These are phyloP conservation scores for Clonostachys sp. DNA, from an alignment of 2,329 filamentous ascomycete species.

Conservation along the genomic window DNA sequence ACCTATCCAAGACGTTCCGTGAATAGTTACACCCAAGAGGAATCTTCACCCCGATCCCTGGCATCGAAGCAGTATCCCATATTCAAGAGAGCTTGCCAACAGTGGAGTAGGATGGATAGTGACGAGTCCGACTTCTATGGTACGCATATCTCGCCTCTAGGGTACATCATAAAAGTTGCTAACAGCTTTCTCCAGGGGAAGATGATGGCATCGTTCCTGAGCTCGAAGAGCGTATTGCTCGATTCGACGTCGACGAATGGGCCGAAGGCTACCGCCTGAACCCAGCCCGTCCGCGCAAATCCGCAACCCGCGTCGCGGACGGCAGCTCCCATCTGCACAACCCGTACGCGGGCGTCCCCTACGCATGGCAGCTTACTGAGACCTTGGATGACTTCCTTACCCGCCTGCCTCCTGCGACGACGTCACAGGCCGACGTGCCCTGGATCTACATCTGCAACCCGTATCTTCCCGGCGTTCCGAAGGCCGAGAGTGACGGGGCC, in stretches of 20 bases:
- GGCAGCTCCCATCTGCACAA: conserved; percentile 38
- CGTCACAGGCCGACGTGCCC: conserved; percentile 38
- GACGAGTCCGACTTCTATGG: conserved; percentile 56
- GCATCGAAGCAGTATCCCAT: too few relatives aligned
- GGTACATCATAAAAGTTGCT: neutral
- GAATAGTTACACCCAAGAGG: too few relatives aligned
- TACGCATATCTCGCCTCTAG: conserved; percentile 13
- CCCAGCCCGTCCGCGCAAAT: conserved; percentile 16
- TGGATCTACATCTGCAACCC: conserved; percentile 77
- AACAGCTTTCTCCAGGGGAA: conserved; percentile 33
- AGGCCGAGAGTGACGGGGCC: conserved; percentile 18
- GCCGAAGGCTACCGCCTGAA: conserved; percentile 12
- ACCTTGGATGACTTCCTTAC: conserved; percentile 59
- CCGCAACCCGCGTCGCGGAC: conserved; percentile 17
- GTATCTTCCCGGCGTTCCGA: conserved; percentile 32
- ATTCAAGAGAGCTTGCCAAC: too few relatives aligned
- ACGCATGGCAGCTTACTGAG: conserved; percentile 62
- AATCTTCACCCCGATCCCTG: too few relatives aligned
- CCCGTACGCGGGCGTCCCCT: conserved; percentile 46
- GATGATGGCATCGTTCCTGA: conserved; percentile 40
- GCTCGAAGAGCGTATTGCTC: conserved; percentile 43
- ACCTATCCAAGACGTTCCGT: too few relatives aligned
- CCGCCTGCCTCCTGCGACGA: conserved; percentile 64
- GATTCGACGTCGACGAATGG: conserved; percentile 47
- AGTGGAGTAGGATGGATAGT: conserved; percentile 23